Base-by-base conservation (phyloP, 164 flowering plant genomes). In the Chimonanthus salicifolius region DNA sequence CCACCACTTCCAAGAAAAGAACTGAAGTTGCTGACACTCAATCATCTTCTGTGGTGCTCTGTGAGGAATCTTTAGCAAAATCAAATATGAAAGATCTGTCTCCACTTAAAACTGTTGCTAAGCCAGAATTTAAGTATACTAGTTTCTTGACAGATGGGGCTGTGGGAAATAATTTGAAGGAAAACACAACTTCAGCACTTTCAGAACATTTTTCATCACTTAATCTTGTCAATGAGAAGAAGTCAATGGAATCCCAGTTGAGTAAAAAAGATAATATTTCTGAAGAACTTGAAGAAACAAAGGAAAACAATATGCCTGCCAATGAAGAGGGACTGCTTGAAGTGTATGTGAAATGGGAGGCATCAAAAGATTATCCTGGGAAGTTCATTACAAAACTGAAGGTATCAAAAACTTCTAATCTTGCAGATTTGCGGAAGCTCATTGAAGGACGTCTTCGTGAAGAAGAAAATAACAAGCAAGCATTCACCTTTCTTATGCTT, bases 341-440 rank as follows among this genome's bases (percentile, higher is more conserved):
- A 67, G 88, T 89, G 3, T 83, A 78, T 72, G 93, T 90, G 75
- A 92, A 84, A 76, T 92, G 97, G 94, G 97, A 90, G 71, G 91
- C 88, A 65, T 78, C 93, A 9, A 87, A 84, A 71, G 93, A 87
- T 50, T 81, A 80, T 75, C 82, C 86, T 0, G 93, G 91, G 48
- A 90, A 90, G 71, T 79, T 87, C 74, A 87, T 92, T 58, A 80
- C 87, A 5, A 85, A 87, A 18, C 73, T 90, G 47, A 88, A 80
- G 80, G 85, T 85, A 46, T 72, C 58, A 47, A 84, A 85, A 62
- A 85, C 82, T 77, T 83, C 91, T 48, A 88, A 76, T 71, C 87
- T 91, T 72, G 84, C 89, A 75, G 97, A 90, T 67, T 75, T 89
- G 78, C 50, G 94, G 74, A 88, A 87, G 79, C 83, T 87, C 67